These are phyloP conservation scores for Myrica gale DNA, from an alignment of 306 rosid genomes.

Conservation along the genomic window DNA sequence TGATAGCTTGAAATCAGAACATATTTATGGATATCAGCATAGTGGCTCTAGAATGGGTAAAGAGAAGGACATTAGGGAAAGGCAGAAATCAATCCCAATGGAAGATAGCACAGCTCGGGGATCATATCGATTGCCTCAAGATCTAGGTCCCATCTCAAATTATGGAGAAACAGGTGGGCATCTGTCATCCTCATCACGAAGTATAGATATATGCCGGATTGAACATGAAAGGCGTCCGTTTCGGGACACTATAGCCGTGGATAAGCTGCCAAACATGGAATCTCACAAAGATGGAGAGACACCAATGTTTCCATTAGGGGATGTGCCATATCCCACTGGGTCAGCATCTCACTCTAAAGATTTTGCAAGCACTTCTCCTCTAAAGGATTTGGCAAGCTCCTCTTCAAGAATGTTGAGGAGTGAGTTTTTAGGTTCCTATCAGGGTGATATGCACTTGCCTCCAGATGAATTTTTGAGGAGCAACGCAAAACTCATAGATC, in stretches of 20 bases:
- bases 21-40: slow-evolving; percentile 30
- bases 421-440: slow-evolving; percentile 46
- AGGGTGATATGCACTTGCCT: slow-evolving; percentile 37
- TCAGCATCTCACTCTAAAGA: slow-evolving; percentile 56
- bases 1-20: slow-evolving; percentile 34
- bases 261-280: slow-evolving; percentile 44
- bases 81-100: slow-evolving; percentile 39
- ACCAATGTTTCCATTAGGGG: slow-evolving; percentile 44
- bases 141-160: slow-evolving; percentile 29
- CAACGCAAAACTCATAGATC: slow-evolving; percentile 42
- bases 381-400: slow-evolving; percentile 48
- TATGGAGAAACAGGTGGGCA: slow-evolving; percentile 41
- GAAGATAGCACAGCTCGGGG: slow-evolving; percentile 42
- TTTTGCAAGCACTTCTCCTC: slow-evolving; percentile 47
- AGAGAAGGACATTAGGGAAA: slow-evolving; percentile 46
- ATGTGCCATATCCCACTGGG: slow-evolving; percentile 29
- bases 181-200: slow-evolving; percentile 40
- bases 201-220: slow-evolving; percentile 35
- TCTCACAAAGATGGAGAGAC: slow-evolving; percentile 42
- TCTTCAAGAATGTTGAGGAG: slow-evolving; percentile 43
- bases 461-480: slow-evolving; percentile 51
- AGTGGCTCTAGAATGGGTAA: slow-evolving; percentile 38
- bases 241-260: slow-evolving; percentile 36
- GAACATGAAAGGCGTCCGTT: slow-evolving; percentile 51
- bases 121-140: slow-evolving; percentile 48